Evolutionary conservation across 768 basidiomycete species (phyloP), one percentile per base, ranked within the genome.

Genomic region (Phanerochaete carnosa): DNA sequence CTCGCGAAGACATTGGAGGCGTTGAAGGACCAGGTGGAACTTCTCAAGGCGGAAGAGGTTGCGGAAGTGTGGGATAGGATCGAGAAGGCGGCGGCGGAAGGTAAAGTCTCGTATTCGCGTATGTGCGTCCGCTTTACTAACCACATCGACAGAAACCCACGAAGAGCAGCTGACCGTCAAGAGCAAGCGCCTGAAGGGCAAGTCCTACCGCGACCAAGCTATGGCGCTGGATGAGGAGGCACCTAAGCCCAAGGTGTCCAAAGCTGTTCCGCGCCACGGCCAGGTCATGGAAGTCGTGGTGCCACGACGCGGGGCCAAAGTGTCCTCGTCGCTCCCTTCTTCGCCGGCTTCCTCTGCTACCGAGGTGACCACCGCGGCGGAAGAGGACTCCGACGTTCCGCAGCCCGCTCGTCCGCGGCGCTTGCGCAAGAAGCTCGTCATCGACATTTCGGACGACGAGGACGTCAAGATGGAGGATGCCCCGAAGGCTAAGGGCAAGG

Each of bases 161-260:
- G 80, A 83, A 9, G 79, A 80, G 5, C 76, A 77, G 22, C 70
- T 76, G 11, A n/a, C n/a, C 39, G 65, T 78, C 66, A 65, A 77
- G 57, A 69, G 85, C 22, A 94, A 92, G 69, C 83, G 92, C 43
- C 76, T 92, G 51, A 89, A 86, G 69, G 92, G 92, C 39, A 88
- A 86, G 69, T 76, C 81, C 2, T 92, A 92, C 70, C 84, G 87
- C 32, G 81, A 87, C 3, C 86, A 85, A 28, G 80, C 74, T 0
- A 80, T 77, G 62, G 64, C 69, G 25, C 68, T 68, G 12, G 59
- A 62, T 56, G 50, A 63, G 49, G 25, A 62, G 7, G 64, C 37
- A 19, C n/a, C 39, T 15, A 23, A 50, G 62, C 45, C 26, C 22
- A 39, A 26, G 55, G 32, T 45, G 45, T 25, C 22, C 25, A 50